Evolutionary conservation across 768 basidiomycete genomes (phyloP), one percentile per base, ranked within the genome.

Genomic region (Pleurotus pulmonarius): DNA sequence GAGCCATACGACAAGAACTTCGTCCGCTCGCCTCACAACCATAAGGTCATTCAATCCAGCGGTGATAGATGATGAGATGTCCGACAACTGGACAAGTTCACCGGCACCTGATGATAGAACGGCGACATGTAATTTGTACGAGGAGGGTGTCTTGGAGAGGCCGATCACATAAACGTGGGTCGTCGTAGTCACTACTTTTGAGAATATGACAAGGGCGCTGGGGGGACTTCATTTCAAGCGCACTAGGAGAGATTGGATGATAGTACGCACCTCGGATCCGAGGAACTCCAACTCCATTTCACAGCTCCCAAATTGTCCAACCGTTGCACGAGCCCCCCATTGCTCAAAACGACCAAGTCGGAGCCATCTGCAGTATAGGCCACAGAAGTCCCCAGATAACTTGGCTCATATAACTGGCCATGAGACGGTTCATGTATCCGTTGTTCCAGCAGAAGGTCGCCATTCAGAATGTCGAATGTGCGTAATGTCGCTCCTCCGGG

Each of bases 251-350:
- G 29, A 9, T 34, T 34, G 29, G 29, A 11, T 4, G 29, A 11
- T 1, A 34, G 29, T 20, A 72, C 83, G 61, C 63, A 92, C 90
- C 76, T 79, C 48, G 85, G 79, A 64, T 90, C 88, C 12, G 76
- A 74, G 20, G 85, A 78, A n/a, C 75, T 77, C 88, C 91, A 94
- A 1, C 70, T 74, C 94, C 93, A 96, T 22, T 71, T 66, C 1
- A 73, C 69, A 7, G 80, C 73, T 1, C 91, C 91, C 0, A 76
- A 79, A 2, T 58, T 64, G 56, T 82, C 69, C 12, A 94, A 59
- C 25, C 74, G 74, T 7, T 72, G 77, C 6, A 94, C 74, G 0
- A 75, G 76, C 63, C 83, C 74, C 3, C 84, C 88, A 60, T 88
- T 83, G 0, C 81, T 83, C 29, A 90, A 68, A 18, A 81, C 76